Conservation (phyloP, 1,284 basidiomycete species). For the Ceratobasidium sp. region DNA sequence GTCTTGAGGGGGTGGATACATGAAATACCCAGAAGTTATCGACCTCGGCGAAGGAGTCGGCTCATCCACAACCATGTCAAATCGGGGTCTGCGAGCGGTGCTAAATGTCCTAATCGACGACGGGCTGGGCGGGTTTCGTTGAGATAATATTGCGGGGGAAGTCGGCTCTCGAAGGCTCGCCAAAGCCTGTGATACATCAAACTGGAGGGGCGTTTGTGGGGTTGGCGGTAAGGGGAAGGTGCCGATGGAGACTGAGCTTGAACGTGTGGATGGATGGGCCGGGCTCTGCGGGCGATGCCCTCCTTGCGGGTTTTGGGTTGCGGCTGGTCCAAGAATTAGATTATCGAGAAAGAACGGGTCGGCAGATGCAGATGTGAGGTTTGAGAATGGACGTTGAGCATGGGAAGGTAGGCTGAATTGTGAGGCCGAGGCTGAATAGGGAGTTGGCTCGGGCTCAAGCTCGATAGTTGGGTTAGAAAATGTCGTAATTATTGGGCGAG, state of each 20-base stretch:
- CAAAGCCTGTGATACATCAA: conserved; percentile 11
- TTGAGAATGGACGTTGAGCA: background rate
- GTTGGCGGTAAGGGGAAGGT: background rate
- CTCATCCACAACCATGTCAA: background rate
- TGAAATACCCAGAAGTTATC: conserved; percentile 16
- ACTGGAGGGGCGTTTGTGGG: background rate
- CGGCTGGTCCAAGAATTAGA: background rate
- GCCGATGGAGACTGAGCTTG: background rate
- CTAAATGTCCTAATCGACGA: background rate
- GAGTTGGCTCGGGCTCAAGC: background rate
- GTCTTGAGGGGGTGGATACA: background rate
- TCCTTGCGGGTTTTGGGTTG: background rate
- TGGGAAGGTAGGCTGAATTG: background rate
- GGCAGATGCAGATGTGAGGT: background rate
- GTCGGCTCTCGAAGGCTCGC: background rate
- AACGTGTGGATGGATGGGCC: background rate
- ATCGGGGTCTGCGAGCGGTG: background rate
- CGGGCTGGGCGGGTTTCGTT: background rate
- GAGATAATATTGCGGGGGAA: background rate
- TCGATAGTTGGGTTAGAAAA: background rate
- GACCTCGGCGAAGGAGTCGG: background rate
- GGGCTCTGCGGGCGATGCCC: background rate
- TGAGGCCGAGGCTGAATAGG: background rate
- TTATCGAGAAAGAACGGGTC: background rate
- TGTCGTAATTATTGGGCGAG: background rate